Evolutionary conservation across 495 filamentous ascomycete species (phyloP).

Genomic region (Talaromyces thailandensis): DNA sequence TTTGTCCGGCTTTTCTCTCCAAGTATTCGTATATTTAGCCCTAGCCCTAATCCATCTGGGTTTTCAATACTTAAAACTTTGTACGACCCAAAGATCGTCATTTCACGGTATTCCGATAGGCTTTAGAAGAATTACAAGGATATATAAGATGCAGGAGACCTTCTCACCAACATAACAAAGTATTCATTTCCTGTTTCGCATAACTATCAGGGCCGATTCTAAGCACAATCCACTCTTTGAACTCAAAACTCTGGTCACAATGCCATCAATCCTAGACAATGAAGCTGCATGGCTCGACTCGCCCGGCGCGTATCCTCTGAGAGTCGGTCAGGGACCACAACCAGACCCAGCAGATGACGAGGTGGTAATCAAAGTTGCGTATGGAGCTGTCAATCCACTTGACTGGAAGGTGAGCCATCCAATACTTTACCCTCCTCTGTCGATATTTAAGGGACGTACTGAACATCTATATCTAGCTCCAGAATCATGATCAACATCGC

Average conservation of each 20-base stretch:
- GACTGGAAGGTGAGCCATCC: conserved; percentile 12
- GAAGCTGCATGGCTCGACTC: conserved; percentile 26
- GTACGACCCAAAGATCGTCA: background rate
- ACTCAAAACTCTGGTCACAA: background rate
- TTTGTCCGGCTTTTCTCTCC: background rate
- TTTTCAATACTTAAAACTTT: background rate
- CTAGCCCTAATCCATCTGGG: background rate
- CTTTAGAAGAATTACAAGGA: background rate
- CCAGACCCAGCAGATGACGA: conserved; percentile 13
- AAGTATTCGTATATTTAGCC: background rate
- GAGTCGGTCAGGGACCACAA: conserved; percentile 9
- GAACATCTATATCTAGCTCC: background rate
- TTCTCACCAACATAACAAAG: background rate
- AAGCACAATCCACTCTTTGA: background rate
- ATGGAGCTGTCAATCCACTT: conserved; percentile 13
- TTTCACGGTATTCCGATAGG: conserved; percentile 1
- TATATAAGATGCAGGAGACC: background rate
- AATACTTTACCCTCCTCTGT: background rate
- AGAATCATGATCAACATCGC: background rate
- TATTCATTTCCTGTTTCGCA: background rate
- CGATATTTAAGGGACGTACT: no score
- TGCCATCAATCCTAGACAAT: conserved; percentile 12
- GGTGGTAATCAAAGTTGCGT: conserved; percentile 16
- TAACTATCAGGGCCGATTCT: no score
- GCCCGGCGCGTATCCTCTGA: background rate